phyloP scores from a whole-genome alignment of 495 filamentous ascomycete species.

The Pseudoneurospora amorphoporcata region DNA sequence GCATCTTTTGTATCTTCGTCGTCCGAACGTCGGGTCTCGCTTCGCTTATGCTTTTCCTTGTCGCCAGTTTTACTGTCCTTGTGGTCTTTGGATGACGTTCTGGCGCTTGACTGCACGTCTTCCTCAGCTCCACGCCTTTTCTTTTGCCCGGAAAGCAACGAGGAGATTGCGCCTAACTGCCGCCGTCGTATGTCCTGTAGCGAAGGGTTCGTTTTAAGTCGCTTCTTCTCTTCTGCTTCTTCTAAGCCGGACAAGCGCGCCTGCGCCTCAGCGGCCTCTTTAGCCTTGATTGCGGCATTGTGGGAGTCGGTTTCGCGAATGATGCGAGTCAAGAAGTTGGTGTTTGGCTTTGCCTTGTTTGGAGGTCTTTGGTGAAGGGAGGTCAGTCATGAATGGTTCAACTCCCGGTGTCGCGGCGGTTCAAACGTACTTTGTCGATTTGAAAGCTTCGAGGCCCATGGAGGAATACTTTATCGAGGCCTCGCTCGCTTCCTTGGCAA shows the following conservation, averaged over 20 bases:
- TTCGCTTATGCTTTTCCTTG: neutral
- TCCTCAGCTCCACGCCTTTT: slow-evolving; percentile 21
- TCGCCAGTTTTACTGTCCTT: neutral
- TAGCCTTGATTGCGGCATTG: slow-evolving; percentile 77
- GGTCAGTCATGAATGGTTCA: neutral
- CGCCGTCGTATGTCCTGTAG: slow-evolving; percentile 36
- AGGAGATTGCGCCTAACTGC: slow-evolving; percentile 43
- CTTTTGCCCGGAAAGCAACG: slow-evolving; percentile 36
- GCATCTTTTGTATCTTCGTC: neutral
- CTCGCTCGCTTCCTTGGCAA: slow-evolving; percentile 63
- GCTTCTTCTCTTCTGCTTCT: slow-evolving; percentile 28
- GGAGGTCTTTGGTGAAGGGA: slow-evolving; percentile 29
- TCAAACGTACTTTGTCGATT: slow-evolving; percentile 49
- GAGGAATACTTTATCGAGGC: slow-evolving; percentile 59
- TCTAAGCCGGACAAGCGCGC: slow-evolving; percentile 35
- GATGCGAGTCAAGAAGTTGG: slow-evolving; percentile 76
- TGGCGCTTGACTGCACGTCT: neutral
- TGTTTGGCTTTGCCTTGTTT: slow-evolving; percentile 82
- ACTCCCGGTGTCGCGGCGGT: neutral
- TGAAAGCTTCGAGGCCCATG: slow-evolving; percentile 60
- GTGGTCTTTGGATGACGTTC: neutral
- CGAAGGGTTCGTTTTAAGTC: slow-evolving; percentile 27
- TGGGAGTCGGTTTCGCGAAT: slow-evolving; percentile 82
- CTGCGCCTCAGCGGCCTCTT: slow-evolving; percentile 55
- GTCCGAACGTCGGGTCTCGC: neutral